These are phyloP conservation scores for Backusella psychrophila DNA, from an alignment of 192 early-diverging fungal species.

Conservation along the genomic window DNA sequence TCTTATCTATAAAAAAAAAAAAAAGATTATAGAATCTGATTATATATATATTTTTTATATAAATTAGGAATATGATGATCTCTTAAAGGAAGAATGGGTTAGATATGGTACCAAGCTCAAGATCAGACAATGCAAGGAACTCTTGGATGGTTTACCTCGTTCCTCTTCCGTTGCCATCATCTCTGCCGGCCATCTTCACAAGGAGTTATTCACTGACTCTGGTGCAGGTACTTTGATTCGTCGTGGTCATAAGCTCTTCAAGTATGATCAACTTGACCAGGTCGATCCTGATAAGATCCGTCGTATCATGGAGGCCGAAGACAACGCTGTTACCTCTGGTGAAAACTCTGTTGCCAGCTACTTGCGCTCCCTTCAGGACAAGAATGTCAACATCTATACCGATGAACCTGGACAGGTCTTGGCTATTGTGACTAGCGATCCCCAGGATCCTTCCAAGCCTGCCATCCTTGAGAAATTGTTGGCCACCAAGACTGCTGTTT, in stretches of 20 bases:
- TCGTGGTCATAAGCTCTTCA: slow-evolving; percentile 89
- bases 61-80: slow-evolving; percentile 85
- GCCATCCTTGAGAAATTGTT: slow-evolving; percentile 91
- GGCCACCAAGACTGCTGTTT: slow-evolving; percentile 74
- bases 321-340: slow-evolving; percentile 68
- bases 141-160: slow-evolving; percentile 93
- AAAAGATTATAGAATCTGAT: slow-evolving; percentile 4
- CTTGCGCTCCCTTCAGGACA: slow-evolving; percentile 65
- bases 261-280: slow-evolving; percentile 60
- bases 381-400: slow-evolving; percentile 74
- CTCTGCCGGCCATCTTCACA: slow-evolving; percentile 97
- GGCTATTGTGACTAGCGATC: slow-evolving; percentile 70
- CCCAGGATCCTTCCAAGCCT: slow-evolving; percentile 39
- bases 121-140: slow-evolving; percentile 96
- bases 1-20: neutral
- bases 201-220: slow-evolving; percentile 97
- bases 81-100: slow-evolving; percentile 96
- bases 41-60: slow-evolving; percentile 4
- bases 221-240: slow-evolving; percentile 98
- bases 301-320: slow-evolving; percentile 71
- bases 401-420: slow-evolving; percentile 94
- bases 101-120: slow-evolving; percentile 98
- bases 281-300: slow-evolving; percentile 83
- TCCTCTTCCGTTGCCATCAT: slow-evolving; percentile 99
- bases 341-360: slow-evolving; percentile 68